Conservation (phyloP, 108 stramenopile genomes). For the Fistulifera pelliculosa region DNA sequence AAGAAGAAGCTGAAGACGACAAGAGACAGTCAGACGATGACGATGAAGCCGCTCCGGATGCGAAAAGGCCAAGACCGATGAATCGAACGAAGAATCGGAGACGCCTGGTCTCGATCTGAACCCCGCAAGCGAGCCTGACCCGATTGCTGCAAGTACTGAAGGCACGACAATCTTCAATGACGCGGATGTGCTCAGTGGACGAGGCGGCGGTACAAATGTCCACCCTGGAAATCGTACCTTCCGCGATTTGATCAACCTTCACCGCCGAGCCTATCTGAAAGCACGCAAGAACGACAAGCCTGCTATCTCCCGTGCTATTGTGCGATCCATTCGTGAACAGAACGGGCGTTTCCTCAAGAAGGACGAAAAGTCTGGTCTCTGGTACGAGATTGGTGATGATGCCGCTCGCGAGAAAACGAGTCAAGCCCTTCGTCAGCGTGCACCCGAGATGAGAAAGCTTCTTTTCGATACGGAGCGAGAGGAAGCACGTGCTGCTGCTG, state of each 20-base stretch:
- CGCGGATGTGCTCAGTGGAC: conserved; percentile 57
- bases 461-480: conserved; percentile 49
- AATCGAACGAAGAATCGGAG: neutral
- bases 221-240: conserved; percentile 71
- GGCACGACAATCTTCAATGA: conserved; percentile 46
- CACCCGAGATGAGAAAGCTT: conserved; percentile 69
- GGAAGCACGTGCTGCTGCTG: conserved; percentile 16
- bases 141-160: conserved; percentile 27
- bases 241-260: conserved; percentile 61
- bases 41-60: neutral
- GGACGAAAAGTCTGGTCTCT: conserved; percentile 39
- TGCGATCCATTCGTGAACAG: conserved; percentile 48
- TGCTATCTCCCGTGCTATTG: conserved; percentile 65
- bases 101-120: neutral
- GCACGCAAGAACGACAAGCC: conserved; percentile 73
- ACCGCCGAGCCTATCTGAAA: conserved; percentile 60
- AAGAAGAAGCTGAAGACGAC: neutral
- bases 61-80: neutral
- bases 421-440: conserved; percentile 64
- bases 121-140: neutral
- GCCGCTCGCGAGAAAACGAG: conserved; percentile 50
- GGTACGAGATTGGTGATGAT: conserved; percentile 62
- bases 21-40: neutral
- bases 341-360: conserved; percentile 68
- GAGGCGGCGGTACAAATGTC: conserved; percentile 72